phyloP scores from a whole-genome alignment of 2,329 filamentous ascomycete genomes.

The Ceratocystis colombiana region DNA sequence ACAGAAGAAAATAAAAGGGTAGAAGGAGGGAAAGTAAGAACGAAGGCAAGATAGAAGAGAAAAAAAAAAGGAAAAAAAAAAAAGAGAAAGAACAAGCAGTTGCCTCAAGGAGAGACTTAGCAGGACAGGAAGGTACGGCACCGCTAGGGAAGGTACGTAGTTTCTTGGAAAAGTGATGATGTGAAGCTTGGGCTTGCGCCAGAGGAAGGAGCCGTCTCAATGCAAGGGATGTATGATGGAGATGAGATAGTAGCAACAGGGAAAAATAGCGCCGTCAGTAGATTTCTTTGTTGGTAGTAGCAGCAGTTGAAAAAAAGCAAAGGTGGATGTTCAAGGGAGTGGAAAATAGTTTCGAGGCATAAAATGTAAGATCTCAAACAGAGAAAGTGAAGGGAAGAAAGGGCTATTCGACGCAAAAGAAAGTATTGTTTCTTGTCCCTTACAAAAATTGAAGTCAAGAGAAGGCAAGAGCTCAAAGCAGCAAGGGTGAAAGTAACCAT shows the following conservation, averaged over 20 bases:
- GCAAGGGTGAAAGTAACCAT: neutral
- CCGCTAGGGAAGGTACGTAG: neutral
- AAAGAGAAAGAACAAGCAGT: neutral
- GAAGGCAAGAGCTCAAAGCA: conserved; percentile 12
- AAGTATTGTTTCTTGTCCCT: neutral
- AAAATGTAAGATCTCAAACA: conserved; percentile 10
- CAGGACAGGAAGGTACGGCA: neutral
- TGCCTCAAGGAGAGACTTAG: neutral
- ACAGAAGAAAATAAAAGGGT: neutral
- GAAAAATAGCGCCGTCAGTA: conserved; percentile 9
- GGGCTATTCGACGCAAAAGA: neutral
- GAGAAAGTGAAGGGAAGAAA: neutral
- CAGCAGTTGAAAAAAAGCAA: conserved; percentile 7
- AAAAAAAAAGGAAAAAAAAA: neutral
- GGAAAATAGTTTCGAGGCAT: neutral
- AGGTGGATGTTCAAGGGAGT: conserved; percentile 3
- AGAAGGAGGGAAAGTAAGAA: neutral
- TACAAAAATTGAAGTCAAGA: neutral
- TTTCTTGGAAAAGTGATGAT: neutral
- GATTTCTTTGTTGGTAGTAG: neutral
- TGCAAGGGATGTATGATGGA: conserved; percentile 9
- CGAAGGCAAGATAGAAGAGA: neutral
- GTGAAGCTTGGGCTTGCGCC: conserved; percentile 6
- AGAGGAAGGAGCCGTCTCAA: conserved; percentile 10
- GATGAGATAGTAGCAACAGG: conserved; percentile 12